Evolutionary conservation across 148 eudicot genomes (phyloP).

Genomic region (Rhododendron mucronatum): DNA sequence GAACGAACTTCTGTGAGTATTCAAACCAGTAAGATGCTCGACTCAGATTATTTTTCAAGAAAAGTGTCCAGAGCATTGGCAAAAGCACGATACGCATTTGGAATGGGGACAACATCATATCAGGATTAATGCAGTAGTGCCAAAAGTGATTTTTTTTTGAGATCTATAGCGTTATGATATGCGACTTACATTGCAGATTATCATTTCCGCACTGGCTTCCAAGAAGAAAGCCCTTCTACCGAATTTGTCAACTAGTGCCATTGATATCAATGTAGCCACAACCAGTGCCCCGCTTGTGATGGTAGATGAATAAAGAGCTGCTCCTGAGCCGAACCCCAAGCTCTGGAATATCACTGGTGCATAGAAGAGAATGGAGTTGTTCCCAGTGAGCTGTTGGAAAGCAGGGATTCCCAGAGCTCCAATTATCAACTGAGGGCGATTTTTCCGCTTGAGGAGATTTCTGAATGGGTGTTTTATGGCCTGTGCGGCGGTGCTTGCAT

Average conservation of each 20-base stretch:
- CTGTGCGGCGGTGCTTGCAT: conserved; percentile 74
- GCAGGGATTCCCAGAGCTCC: conserved; percentile 82
- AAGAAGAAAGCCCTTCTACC: conserved; percentile 76
- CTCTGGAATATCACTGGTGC: conserved; percentile 93
- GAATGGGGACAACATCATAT: not conserved
- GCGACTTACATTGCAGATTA: conserved; percentile 55
- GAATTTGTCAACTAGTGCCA: conserved; percentile 65
- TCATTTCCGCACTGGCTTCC: conserved; percentile 76
- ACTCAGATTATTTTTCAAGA: not conserved
- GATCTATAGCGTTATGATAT: not conserved
- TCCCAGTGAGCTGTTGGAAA: conserved; percentile 92
- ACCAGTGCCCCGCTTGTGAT: conserved; percentile 70
- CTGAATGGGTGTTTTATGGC: conserved; percentile 77
- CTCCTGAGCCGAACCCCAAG: conserved; percentile 63
- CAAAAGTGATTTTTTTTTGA: not conserved
- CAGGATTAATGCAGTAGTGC: not conserved
- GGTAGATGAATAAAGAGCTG: conserved; percentile 65
- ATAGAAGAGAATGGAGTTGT: conserved; percentile 82
- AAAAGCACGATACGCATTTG: not conserved
- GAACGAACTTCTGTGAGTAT: not conserved
- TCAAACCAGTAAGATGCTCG: not conserved
- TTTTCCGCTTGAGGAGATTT: conserved; percentile 62
- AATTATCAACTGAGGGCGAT: conserved; percentile 79
- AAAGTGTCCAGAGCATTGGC: not conserved
- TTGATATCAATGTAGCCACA: conserved; percentile 69